Conservation (phyloP, 1,139 yeast genomes). For the Lodderomyces margitis region DNA sequence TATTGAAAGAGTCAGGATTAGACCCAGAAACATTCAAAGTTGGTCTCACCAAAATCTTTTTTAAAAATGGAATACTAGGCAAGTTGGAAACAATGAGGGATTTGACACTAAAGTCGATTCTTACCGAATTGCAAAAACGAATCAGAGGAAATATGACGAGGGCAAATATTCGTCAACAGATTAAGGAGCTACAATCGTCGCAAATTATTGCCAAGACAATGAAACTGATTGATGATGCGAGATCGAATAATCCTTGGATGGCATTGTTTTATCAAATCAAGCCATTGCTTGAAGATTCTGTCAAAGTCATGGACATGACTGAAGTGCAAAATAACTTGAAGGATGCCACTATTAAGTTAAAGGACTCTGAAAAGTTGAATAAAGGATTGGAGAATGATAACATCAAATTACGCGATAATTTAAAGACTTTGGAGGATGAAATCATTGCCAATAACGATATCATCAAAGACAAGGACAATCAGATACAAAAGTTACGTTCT, state of each 20-base stretch:
- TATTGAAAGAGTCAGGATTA: slow-evolving; percentile 59
- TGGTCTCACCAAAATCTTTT: slow-evolving; percentile 84
- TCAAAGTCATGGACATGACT: slow-evolving; percentile 54
- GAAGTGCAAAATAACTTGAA: slow-evolving; percentile 52
- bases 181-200: slow-evolving; percentile 69
- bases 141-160: slow-evolving; percentile 67
- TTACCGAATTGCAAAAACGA: slow-evolving; percentile 65
- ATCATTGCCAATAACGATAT: slow-evolving; percentile 26
- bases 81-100: slow-evolving; percentile 80
- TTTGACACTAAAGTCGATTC: slow-evolving; percentile 51
- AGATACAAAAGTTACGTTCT: slow-evolving; percentile 23
- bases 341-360: slow-evolving; percentile 33
- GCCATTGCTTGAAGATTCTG: slow-evolving; percentile 72
- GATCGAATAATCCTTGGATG: slow-evolving; percentile 71
- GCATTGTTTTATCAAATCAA: slow-evolving; percentile 66
- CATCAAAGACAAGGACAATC: slow-evolving; percentile 27
- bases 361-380: slow-evolving; percentile 43
- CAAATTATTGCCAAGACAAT: slow-evolving; percentile 67
- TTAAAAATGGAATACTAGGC: slow-evolving; percentile 93
- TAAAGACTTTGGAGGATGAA: slow-evolving; percentile 51
- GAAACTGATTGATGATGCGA: slow-evolving; percentile 45
- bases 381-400: slow-evolving; percentile 49
- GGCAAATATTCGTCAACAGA: slow-evolving; percentile 43
- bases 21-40: slow-evolving; percentile 70
- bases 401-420: slow-evolving; percentile 39